phyloP scores from a whole-genome alignment of 2,329 filamentous ascomycete genomes.

The Colletotrichum orchidophilum region DNA sequence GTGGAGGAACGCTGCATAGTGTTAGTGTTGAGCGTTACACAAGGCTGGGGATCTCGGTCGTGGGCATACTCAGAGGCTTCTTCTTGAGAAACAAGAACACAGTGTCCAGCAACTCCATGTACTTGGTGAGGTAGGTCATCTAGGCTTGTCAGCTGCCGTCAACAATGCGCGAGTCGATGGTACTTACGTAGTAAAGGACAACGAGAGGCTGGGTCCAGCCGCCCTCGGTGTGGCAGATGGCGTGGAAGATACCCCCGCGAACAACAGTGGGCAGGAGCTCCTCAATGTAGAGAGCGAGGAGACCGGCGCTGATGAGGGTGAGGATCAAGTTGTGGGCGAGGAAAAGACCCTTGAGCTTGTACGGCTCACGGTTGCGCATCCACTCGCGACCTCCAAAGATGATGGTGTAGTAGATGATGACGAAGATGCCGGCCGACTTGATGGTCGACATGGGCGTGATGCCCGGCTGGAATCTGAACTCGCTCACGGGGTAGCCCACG shows the following conservation, averaged over 20 bases:
- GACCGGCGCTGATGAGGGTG: conserved; percentile 81
- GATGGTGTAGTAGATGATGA: conserved; percentile 89
- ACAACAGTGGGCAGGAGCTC: conserved; percentile 86
- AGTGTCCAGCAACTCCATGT: conserved; percentile 93
- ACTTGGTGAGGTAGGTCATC: conserved; percentile 99
- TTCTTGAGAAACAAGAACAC: conserved; percentile 99
- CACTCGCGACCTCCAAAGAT: conserved; percentile 92
- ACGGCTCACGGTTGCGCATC: conserved; percentile 87
- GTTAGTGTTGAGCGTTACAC: conserved; percentile 41
- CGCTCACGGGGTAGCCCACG: conserved; percentile 82
- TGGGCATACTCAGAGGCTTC: conserved; percentile 84
- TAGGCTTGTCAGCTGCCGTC: conserved; percentile 48
- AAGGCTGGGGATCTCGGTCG: conserved; percentile 2
- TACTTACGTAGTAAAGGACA: conserved; percentile 92
- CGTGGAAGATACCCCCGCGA: conserved; percentile 84
- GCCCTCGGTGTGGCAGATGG: conserved; percentile 83
- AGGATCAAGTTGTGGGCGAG: conserved; percentile 97
- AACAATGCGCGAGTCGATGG: not conserved
- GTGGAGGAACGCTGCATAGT: conserved; percentile 84
- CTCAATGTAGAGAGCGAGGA: conserved; percentile 89
- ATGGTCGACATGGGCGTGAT: conserved; percentile 91
- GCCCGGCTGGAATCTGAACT: conserved; percentile 86
- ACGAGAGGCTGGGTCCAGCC: conserved; percentile 96
- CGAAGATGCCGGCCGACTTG: conserved; percentile 81
- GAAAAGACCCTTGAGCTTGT: conserved; percentile 90